Evolutionary conservation across 78 protist species (phyloP).

Genomic region (Pigoraptor vietnamica): DNA sequence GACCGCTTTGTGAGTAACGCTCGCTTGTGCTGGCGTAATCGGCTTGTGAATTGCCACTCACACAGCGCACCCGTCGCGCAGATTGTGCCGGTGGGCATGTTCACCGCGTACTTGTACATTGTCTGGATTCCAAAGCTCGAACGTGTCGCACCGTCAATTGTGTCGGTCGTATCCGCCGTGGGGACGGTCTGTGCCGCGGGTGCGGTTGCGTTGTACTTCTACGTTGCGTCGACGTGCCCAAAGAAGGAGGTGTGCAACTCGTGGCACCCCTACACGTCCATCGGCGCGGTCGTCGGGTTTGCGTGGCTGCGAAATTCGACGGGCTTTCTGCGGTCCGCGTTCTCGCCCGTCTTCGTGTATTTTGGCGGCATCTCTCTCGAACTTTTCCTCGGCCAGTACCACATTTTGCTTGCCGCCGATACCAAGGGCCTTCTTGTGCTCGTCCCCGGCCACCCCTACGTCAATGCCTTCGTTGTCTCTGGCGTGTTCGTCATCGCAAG

Average conservation of each 20-base stretch:
- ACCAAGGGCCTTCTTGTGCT: slow-evolving; percentile 12
- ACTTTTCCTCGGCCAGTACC: slow-evolving; percentile 45
- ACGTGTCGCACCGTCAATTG: background rate
- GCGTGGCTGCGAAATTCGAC: background rate
- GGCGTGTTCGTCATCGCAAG: slow-evolving; percentile 1
- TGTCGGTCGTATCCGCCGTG: background rate
- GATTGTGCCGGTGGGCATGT: slow-evolving; percentile 12
- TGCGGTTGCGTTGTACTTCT: background rate
- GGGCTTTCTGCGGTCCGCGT: background rate
- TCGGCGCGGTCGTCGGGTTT: background rate
- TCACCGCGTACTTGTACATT: background rate
- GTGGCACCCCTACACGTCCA: slow-evolving; percentile 13
- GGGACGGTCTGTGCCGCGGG: background rate
- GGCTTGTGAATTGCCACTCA: background rate
- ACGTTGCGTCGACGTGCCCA: background rate
- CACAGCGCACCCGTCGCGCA: background rate
- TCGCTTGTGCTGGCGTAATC: too few species aligned
- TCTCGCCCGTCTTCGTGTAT: background rate
- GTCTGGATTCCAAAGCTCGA: background rate
- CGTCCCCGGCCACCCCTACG: slow-evolving; percentile 1
- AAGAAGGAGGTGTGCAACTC: slow-evolving; percentile 10
- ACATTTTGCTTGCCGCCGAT: slow-evolving; percentile 11
- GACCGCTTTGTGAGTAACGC: slow-evolving; percentile 48
- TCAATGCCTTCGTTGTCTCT: background rate
- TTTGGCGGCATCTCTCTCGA: slow-evolving; percentile 32